Percentiles rank a stretch among this genome's conserved stretches.
Conservation (phyloP, 768 basidiomycete genomes). For the Lactifluus rugatus region DNA sequence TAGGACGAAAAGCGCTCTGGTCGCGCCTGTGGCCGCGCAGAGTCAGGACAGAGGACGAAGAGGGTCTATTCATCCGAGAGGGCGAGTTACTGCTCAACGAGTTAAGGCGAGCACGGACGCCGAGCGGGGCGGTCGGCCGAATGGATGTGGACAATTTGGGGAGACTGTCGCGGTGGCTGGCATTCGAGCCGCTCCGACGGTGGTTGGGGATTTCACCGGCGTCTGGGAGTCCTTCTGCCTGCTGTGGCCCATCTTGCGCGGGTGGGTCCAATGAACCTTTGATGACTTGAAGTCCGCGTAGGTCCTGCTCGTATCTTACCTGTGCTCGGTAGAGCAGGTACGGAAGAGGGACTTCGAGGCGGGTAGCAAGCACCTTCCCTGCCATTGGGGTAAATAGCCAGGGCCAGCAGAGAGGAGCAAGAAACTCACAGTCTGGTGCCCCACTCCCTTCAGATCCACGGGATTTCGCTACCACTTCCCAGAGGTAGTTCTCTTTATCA, state of each 20-base stretch:
- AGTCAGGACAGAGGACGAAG: constrained; percentile 65
- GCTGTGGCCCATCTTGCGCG: constrained; percentile 27
- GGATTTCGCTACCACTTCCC: constrained; percentile 79
- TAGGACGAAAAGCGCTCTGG: constrained; percentile 5
- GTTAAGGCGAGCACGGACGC: constrained; percentile 61
- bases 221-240: neutral
- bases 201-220: constrained; percentile 14
- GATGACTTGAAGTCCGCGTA: constrained; percentile 67
- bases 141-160: constrained; percentile 32
- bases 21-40: constrained; percentile 30
- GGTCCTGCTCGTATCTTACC: constrained; percentile 76
- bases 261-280: constrained; percentile 49
- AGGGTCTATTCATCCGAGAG: constrained; percentile 36
- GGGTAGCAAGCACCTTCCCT: constrained; percentile 81
- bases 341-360: constrained; percentile 72
- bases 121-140: constrained; percentile 45
- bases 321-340: constrained; percentile 80
- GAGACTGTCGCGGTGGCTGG: constrained; percentile 18
- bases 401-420: neutral
- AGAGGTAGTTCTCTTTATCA: constrained; percentile 76
- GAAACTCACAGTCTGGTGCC: constrained; percentile 66
- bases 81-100: constrained; percentile 49
- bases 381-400: neutral
- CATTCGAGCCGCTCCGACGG: constrained; percentile 15
- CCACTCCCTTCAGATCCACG: constrained; percentile 54